These are phyloP conservation scores for Syncephalastrum monosporum DNA, from an alignment of 371 early-diverging fungal genomes.

Conservation along the genomic window DNA sequence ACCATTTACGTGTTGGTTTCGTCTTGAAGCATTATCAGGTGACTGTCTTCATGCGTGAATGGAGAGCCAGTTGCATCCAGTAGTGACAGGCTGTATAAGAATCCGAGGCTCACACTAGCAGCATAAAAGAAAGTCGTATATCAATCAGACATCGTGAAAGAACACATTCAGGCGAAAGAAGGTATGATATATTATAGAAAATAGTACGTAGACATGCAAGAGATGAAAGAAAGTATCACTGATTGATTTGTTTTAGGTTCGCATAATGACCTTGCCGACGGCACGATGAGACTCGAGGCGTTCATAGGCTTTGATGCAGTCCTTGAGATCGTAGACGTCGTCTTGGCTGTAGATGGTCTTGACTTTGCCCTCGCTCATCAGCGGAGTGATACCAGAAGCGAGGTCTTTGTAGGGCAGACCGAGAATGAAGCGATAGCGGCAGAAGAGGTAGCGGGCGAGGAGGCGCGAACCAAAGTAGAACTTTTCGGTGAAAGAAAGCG, in stretches of 20 bases:
- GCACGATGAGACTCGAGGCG: slow-evolving; percentile 36
- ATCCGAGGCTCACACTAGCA: too few species aligned
- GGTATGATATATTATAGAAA: too few species aligned
- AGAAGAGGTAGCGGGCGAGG: too few species aligned
- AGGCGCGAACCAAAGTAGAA: slow-evolving; percentile 13
- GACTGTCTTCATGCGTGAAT: too few species aligned
- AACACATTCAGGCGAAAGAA: too few species aligned
- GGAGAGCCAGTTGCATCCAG: too few species aligned
- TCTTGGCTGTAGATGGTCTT: slow-evolving; percentile 13
- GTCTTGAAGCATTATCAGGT: too few species aligned
- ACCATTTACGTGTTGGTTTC: too few species aligned
- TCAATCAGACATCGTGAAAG: too few species aligned
- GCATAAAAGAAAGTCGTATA: too few species aligned
- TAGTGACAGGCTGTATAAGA: too few species aligned
- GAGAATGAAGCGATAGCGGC: slow-evolving; percentile 11
- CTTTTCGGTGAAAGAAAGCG: slow-evolving; percentile 2
- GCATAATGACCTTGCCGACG: slow-evolving; percentile 57
- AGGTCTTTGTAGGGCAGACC: slow-evolving; percentile 12
- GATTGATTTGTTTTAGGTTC: slow-evolving; percentile 3
- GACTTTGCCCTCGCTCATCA: slow-evolving; percentile 8
- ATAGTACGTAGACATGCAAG: too few species aligned
- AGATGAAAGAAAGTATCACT: slow-evolving; percentile 18
- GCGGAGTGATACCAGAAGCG: slow-evolving; percentile 1
- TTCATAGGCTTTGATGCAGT: slow-evolving; percentile 43
- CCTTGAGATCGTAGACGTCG: slow-evolving; percentile 30